These are phyloP conservation scores for Aureobasidium namibiae DNA, from an alignment of 2,329 filamentous ascomycete species.

Conservation along the genomic window DNA sequence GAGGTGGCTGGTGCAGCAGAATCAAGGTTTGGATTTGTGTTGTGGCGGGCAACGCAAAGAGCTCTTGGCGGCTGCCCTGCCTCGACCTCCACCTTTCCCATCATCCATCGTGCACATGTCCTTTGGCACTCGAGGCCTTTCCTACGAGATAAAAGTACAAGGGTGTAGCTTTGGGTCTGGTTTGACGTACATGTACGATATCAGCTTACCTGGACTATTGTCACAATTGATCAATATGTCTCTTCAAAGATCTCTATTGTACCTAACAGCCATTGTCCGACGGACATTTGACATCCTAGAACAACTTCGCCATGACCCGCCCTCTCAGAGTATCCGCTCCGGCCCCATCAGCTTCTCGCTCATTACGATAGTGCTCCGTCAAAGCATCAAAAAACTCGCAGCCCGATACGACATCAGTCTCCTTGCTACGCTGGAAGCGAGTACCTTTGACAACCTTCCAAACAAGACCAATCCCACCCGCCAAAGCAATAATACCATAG, in stretches of 20 bases:
- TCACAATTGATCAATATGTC: too few relatives aligned
- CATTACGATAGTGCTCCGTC: background rate
- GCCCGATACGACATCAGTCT: slow-evolving; percentile 42
- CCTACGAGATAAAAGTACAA: background rate
- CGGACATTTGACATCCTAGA: background rate
- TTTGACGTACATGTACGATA: too few relatives aligned
- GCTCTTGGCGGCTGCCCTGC: background rate
- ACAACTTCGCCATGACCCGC: background rate
- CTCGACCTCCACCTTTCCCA: background rate
- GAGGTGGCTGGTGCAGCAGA: slow-evolving; percentile 2
- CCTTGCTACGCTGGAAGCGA: slow-evolving; percentile 43
- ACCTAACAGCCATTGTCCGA: background rate
- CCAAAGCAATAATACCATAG: slow-evolving; percentile 39
- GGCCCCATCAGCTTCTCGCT: background rate
- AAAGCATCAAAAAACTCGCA: background rate
- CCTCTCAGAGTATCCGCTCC: background rate
- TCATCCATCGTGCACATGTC: background rate
- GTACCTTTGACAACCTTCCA: slow-evolving; percentile 60
- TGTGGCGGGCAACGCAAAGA: background rate
- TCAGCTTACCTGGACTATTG: too few relatives aligned
- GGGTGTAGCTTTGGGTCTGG: background rate
- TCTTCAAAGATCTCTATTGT: background rate
- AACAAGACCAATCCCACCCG: slow-evolving; percentile 19
- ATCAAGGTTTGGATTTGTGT: background rate
- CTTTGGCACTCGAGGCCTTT: background rate